A percentile compares a stretch with the other conserved stretches of the same genome.
phyloP scores from a whole-genome alignment of 345 rosid genomes.

The Draba incana region DNA sequence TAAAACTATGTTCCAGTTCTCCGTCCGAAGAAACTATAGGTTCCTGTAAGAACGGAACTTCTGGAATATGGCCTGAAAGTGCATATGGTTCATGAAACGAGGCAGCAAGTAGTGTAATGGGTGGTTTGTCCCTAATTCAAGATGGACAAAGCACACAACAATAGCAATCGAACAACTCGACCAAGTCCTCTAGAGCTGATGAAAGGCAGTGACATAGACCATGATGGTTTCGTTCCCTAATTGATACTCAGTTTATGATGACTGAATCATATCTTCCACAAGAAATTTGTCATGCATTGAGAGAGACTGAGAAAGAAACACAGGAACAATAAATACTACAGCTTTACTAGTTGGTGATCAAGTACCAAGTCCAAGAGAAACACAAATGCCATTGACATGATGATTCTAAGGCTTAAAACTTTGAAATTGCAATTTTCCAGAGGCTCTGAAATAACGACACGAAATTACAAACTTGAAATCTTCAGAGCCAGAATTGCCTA shows the following conservation, averaged over 20 bases:
- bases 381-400: slow-evolving; percentile 1
- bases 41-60: neutral
- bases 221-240: neutral
- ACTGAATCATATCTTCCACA: neutral
- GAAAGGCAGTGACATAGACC: neutral
- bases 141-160: neutral
- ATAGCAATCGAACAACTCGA: neutral
- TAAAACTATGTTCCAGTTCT: neutral
- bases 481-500: neutral
- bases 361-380: neutral
- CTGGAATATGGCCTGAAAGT: neutral
- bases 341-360: neutral
- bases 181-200: neutral
- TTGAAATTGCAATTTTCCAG: neutral
- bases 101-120: slow-evolving; percentile 9
- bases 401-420: neutral
- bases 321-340: neutral
- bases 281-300: neutral
- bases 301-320: neutral
- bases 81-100: neutral
- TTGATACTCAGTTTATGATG: neutral
- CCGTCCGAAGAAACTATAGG: neutral
- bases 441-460: neutral
- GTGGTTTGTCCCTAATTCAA: neutral
- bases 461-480: neutral